These are phyloP conservation scores for Trichophyton equinum DNA, from an alignment of 2,329 filamentous ascomycete genomes.

Conservation along the genomic window DNA sequence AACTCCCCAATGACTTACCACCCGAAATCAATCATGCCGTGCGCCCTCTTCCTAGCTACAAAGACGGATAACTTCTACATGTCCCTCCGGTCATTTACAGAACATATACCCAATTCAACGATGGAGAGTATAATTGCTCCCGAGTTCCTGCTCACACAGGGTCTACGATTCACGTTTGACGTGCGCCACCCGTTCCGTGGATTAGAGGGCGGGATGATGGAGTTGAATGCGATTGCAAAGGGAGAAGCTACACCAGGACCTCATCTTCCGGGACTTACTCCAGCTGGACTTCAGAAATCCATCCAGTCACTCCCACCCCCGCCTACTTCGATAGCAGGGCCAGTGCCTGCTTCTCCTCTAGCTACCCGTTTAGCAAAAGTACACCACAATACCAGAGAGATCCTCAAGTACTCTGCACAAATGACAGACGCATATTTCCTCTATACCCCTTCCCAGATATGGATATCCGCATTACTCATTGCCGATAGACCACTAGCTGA, in stretches of 20 bases:
- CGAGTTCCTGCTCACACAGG: slow-evolving; percentile 86
- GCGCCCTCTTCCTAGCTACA: slow-evolving; percentile 80
- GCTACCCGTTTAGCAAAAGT: slow-evolving; percentile 45
- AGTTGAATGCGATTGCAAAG: slow-evolving; percentile 56
- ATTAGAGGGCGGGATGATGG: slow-evolving; percentile 74
- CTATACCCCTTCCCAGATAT: slow-evolving; percentile 87
- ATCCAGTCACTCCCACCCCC: slow-evolving; percentile 23
- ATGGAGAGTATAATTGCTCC: slow-evolving; percentile 76
- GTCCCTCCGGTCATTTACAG: slow-evolving; percentile 52
- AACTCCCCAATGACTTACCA: slow-evolving; percentile 96
- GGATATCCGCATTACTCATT: slow-evolving; percentile 66
- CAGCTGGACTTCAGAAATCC: slow-evolving; percentile 21
- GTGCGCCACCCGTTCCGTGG: slow-evolving; percentile 82
- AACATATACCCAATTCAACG: slow-evolving; percentile 56
- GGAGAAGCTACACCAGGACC: slow-evolving; percentile 38
- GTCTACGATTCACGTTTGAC: slow-evolving; percentile 84
- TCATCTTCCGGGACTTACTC: slow-evolving; percentile 20
- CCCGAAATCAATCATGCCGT: slow-evolving; percentile 76
- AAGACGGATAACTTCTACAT: slow-evolving; percentile 83
- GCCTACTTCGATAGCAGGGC: slow-evolving; percentile 29
- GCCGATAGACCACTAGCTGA: slow-evolving; percentile 47
- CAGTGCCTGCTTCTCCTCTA: slow-evolving; percentile 19
- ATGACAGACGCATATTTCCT: slow-evolving; percentile 96
- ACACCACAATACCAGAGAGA: slow-evolving; percentile 58
- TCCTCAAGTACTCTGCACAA: slow-evolving; percentile 66